Evolutionary conservation across 2,329 filamentous ascomycete species (phyloP).

Genomic region (Ilyonectria sp.): DNA sequence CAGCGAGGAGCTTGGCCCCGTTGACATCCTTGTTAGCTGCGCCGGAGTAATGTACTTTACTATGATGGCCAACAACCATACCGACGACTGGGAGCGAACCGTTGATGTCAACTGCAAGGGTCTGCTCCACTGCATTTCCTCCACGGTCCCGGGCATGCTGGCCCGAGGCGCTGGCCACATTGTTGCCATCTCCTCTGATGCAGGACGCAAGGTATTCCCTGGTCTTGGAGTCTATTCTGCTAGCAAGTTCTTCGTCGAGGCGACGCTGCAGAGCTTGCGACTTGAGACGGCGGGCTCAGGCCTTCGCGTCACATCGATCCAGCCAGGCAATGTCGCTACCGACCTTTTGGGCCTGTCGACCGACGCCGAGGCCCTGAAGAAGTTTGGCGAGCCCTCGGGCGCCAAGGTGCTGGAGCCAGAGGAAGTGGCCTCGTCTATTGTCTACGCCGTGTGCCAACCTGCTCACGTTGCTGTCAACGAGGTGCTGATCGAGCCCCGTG

Average conservation of each 20-base stretch:
- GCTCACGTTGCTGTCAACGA: slow-evolving; percentile 85
- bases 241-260: slow-evolving; percentile 89
- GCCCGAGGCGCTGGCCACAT: slow-evolving; percentile 79
- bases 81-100: slow-evolving; percentile 84
- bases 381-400: slow-evolving; percentile 82
- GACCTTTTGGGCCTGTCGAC: slow-evolving; percentile 83
- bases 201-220: slow-evolving; percentile 86
- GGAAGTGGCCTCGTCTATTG: slow-evolving; percentile 80
- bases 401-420: slow-evolving; percentile 82
- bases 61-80: slow-evolving; percentile 84
- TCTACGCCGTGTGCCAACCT: slow-evolving; percentile 82
- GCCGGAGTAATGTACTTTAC: slow-evolving; percentile 93
- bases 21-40: slow-evolving; percentile 85
- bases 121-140: slow-evolving; percentile 79
- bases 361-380: slow-evolving; percentile 82
- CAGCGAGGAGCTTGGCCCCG: slow-evolving; percentile 74
- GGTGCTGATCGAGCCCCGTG: slow-evolving; percentile 82
- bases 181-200: slow-evolving; percentile 86
- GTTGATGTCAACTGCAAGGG: slow-evolving; percentile 92
- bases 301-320: slow-evolving; percentile 80
- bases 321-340: slow-evolving; percentile 84
- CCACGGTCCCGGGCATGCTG: slow-evolving; percentile 81
- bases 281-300: slow-evolving; percentile 83
- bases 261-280: slow-evolving; percentile 81
- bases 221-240: slow-evolving; percentile 87